A percentile compares a stretch with the other conserved stretches of the same genome.
These are phyloP conservation scores for Stramenopiles sp. DNA, from an alignment of 352 stramenopile species.

Conservation along the genomic window DNA sequence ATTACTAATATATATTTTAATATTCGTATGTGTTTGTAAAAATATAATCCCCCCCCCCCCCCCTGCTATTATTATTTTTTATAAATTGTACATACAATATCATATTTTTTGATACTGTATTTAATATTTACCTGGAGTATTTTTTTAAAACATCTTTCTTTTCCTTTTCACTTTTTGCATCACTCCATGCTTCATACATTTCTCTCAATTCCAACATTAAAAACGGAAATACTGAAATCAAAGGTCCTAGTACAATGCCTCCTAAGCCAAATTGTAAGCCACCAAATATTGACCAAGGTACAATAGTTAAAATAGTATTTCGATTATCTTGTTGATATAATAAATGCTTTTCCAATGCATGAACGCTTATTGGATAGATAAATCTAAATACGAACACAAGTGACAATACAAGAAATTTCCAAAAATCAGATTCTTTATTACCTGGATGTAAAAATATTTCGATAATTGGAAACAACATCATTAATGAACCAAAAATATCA, in stretches of 20 bases:
- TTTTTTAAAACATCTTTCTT: too few species aligned
- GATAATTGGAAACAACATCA: neutral
- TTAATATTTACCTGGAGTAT: too few species aligned
- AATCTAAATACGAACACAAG: neutral
- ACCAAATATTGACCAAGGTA: slow-evolving; percentile 2
- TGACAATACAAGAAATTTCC: neutral
- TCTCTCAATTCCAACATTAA: too few species aligned
- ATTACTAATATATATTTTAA: too few species aligned
- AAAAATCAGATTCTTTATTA: neutral
- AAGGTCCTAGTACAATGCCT: neutral
- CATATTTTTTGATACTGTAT: too few species aligned
- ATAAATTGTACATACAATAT: too few species aligned
- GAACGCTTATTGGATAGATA: neutral
- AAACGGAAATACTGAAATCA: neutral
- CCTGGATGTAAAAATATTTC: neutral
- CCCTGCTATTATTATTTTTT: too few species aligned
- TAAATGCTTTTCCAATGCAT: neutral
- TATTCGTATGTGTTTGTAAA: too few species aligned
- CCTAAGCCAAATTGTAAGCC: neutral
- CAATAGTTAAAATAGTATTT: neutral
- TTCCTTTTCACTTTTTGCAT: too few species aligned
- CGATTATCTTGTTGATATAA: neutral
- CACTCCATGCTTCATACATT: too few species aligned
- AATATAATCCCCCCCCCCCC: too few species aligned
- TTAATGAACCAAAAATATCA: neutral